A percentile compares a stretch with the other conserved stretches of the same genome.
phyloP scores from a whole-genome alignment of 495 filamentous ascomycete genomes.

The Aspergillus nanangensis region DNA sequence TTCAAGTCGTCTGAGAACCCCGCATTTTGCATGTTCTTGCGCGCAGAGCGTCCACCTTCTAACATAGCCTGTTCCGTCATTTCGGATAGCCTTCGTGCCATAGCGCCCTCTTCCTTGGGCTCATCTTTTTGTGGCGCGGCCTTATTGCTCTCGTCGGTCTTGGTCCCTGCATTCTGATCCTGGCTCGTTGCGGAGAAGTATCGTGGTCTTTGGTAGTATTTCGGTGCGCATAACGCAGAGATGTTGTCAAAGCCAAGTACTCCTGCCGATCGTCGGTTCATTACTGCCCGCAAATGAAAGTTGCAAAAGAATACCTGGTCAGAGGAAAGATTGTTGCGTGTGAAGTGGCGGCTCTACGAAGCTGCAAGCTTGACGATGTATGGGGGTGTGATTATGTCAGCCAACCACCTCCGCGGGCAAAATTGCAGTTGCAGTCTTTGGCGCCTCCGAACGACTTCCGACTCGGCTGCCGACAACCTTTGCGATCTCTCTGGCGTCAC shows the following conservation, averaged over 20 bases:
- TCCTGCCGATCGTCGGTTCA: conserved; percentile 21
- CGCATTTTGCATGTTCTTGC: conserved; percentile 73
- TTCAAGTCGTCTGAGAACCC: conserved; percentile 88
- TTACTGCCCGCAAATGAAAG: too few species aligned
- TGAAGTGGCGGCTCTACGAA: too few species aligned
- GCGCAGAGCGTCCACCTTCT: conserved; percentile 64
- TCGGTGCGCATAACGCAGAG: conserved; percentile 10
- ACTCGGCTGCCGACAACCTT: too few species aligned
- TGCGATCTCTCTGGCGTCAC: too few species aligned
- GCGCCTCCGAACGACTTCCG: too few species aligned
- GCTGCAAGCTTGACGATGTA: too few species aligned
- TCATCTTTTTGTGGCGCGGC: conserved; percentile 10
- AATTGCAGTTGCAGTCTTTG: conserved; percentile 24
- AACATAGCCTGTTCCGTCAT: conserved; percentile 78
- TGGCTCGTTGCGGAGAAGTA: conserved; percentile 19
- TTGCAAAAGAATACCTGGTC: too few species aligned
- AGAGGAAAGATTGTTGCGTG: too few species aligned
- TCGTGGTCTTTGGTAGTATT: conserved; percentile 9
- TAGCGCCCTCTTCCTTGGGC: conserved; percentile 47
- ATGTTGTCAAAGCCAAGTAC: conserved; percentile 12
- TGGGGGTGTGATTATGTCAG: conserved; percentile 28
- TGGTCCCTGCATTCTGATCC: conserved; percentile 20
- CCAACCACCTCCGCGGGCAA: conserved; percentile 39
- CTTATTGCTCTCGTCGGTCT: conserved; percentile 13
- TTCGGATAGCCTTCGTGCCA: conserved; percentile 69